These are phyloP conservation scores for Phanerochaete sordida DNA, from an alignment of 768 basidiomycete genomes.

Conservation along the genomic window DNA sequence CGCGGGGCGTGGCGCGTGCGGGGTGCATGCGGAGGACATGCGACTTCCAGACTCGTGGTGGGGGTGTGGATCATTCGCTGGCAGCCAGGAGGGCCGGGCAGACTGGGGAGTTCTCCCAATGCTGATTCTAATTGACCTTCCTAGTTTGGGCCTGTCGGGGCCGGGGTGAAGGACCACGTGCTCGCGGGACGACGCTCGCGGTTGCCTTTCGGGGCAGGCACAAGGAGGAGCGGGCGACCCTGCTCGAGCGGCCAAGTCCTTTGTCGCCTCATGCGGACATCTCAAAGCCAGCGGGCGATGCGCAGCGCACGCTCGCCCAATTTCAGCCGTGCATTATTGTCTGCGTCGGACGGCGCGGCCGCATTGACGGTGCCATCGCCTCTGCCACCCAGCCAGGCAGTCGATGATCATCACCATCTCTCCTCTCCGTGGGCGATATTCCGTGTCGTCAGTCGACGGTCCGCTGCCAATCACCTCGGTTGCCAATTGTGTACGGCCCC, in stretches of 20 bases:
- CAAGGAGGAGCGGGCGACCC: background rate
- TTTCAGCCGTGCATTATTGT: background rate
- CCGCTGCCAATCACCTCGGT: background rate
- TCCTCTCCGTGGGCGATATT: background rate
- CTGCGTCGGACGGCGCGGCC: no score
- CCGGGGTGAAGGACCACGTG: background rate
- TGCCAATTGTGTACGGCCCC: background rate
- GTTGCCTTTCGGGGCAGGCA: background rate
- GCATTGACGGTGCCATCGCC: no score
- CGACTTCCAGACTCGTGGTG: no score
- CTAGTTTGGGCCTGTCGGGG: background rate
- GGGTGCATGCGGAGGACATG: no score
- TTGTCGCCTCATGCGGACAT: slow-evolving; percentile 7
- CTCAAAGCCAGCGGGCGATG: background rate
- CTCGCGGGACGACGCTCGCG: background rate
- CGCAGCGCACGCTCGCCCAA: background rate
- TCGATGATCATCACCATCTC: no score
- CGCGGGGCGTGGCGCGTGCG: no score
- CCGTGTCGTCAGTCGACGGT: background rate
- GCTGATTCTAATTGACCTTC: no score
- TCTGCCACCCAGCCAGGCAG: no score
- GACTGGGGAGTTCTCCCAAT: no score
- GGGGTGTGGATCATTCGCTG: no score
- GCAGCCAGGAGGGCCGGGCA: no score
- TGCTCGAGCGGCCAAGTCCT: background rate